phyloP scores from a whole-genome alignment of 2,329 filamentous ascomycete genomes.

The Dactylellina parvicollis region DNA sequence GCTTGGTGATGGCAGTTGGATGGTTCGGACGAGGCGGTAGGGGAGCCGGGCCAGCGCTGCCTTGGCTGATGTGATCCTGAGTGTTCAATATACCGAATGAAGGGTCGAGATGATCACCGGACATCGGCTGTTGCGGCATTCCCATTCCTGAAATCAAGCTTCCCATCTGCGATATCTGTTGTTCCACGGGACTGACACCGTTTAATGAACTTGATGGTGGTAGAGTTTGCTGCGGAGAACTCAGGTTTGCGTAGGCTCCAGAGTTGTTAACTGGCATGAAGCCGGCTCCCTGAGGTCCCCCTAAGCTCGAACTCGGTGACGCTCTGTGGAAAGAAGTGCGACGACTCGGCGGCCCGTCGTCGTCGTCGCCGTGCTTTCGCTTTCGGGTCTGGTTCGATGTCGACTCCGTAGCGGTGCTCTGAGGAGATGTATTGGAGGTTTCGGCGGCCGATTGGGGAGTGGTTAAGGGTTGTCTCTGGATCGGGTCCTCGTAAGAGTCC shows the following conservation, averaged over 20 bases:
- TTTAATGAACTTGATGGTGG: constrained; percentile 42
- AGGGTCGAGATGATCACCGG: constrained; percentile 55
- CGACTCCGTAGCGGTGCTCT: constrained; percentile 39
- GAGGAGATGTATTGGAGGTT: constrained; percentile 33
- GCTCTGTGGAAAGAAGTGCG: constrained; percentile 46
- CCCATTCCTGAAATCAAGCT: constrained; percentile 36
- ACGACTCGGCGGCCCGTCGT: constrained; percentile 45
- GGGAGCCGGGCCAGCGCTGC: constrained; percentile 57
- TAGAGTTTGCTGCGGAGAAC: constrained; percentile 44
- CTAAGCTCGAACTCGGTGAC: constrained; percentile 37
- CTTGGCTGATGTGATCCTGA: constrained; percentile 37
- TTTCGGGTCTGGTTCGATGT: constrained; percentile 41
- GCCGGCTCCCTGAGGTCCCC: constrained; percentile 35
- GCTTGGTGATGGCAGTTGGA: constrained; percentile 71
- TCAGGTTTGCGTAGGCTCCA: constrained; percentile 35
- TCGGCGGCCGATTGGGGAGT: constrained; percentile 38
- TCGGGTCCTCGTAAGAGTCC: constrained; percentile 44
- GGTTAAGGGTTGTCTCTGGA: constrained; percentile 42
- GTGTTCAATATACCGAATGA: constrained; percentile 52
- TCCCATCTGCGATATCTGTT: constrained; percentile 49
- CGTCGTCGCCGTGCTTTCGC: constrained; percentile 49
- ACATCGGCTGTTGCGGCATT: constrained; percentile 32
- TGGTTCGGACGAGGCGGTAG: constrained; percentile 65
- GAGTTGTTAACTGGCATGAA: constrained; percentile 54
- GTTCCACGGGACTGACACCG: constrained; percentile 42